These are phyloP conservation scores for Ambrosia artemisiifolia DNA, from an alignment of 129 eudicot genomes.

Conservation along the genomic window DNA sequence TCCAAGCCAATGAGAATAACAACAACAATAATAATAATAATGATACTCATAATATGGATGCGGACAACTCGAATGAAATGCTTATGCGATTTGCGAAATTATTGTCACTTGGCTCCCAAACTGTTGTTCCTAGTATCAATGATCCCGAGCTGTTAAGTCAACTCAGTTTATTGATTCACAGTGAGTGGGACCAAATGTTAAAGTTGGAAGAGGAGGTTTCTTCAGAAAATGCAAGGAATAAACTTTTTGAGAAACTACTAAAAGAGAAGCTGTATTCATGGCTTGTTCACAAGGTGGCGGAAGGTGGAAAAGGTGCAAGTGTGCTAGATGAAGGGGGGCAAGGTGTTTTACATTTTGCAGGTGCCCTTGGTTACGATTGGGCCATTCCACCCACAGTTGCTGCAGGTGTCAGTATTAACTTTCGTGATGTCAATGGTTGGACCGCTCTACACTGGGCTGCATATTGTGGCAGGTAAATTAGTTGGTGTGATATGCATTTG, in stretches of 20 bases:
- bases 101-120: constrained; percentile 44
- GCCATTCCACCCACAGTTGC: constrained; percentile 72
- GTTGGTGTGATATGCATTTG: not conserved
- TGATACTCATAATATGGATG: constrained; percentile 27
- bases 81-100: constrained; percentile 65
- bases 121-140: constrained; percentile 23
- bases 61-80: constrained; percentile 39
- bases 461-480: constrained; percentile 73
- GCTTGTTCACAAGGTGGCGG: constrained; percentile 75
- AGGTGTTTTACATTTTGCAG: constrained; percentile 88
- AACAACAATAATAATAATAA: not conserved
- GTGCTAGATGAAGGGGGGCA: constrained; percentile 83
- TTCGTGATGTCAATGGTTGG: constrained; percentile 92
- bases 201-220: constrained; percentile 47
- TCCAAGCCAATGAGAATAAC: constrained; percentile 28
- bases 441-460: constrained; percentile 99
- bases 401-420: constrained; percentile 88
- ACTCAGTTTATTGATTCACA: constrained; percentile 45
- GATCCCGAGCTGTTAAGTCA: constrained; percentile 42
- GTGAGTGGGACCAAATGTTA: constrained; percentile 66
- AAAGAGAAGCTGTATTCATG: constrained; percentile 75
- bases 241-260: constrained; percentile 50
- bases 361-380: constrained; percentile 97
- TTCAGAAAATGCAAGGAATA: constrained; percentile 48
- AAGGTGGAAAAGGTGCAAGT: constrained; percentile 90